These are phyloP conservation scores for Trichoderma hamatum DNA, from an alignment of 2,329 filamentous ascomycete genomes.

Conservation along the genomic window DNA sequence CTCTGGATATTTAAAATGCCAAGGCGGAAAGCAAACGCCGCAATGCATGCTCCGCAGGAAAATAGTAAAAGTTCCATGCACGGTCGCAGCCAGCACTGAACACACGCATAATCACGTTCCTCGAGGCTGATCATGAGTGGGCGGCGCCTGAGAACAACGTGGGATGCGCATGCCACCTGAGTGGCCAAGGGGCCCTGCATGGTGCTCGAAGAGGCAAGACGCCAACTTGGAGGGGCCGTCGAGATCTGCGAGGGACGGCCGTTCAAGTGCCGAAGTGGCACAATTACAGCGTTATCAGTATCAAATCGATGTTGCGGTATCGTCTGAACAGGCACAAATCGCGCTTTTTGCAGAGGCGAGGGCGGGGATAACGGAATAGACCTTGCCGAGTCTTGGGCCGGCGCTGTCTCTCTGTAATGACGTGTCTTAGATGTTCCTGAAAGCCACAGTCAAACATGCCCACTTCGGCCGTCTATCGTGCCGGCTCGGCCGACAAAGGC, in stretches of 20 bases:
- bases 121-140: constrained; percentile 19
- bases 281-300: neutral
- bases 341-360: constrained; percentile 1
- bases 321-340: neutral
- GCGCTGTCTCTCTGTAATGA: neutral
- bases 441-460: neutral
- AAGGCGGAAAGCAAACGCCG: constrained; percentile 3
- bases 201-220: constrained; percentile 5
- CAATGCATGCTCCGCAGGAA: constrained; percentile 13
- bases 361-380: neutral
- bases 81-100: constrained; percentile 16
- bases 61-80: neutral
- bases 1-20: neutral
- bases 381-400: neutral
- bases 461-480: neutral
- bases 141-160: constrained; percentile 25
- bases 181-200: constrained; percentile 15
- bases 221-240: neutral
- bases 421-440: neutral
- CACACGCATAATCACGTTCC: constrained; percentile 21
- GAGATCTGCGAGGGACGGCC: constrained; percentile 1
- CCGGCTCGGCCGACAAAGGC: neutral
- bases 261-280: constrained; percentile 15
- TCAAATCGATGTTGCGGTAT: neutral
- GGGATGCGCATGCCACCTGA: constrained; percentile 25